phyloP scores from a whole-genome alignment of 2,329 filamentous ascomycete species.

The Dactylonectria macrodidyma region DNA sequence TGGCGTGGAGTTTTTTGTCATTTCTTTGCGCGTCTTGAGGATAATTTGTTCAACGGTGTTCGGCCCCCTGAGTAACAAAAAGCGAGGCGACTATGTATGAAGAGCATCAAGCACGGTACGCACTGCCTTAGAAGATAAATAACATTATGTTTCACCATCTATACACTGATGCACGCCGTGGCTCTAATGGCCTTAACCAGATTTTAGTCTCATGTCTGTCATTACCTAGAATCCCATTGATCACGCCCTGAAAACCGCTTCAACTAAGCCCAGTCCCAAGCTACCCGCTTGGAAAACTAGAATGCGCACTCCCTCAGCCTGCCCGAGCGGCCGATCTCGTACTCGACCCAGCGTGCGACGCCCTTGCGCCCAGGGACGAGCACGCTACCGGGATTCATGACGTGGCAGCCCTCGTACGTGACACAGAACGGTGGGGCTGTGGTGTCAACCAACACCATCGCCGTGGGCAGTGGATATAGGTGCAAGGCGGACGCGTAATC shows the following conservation, averaged over 20 bases:
- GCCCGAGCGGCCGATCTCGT: conserved; percentile 77
- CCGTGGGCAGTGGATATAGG: conserved; percentile 90
- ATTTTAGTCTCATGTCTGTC: conserved; percentile 16
- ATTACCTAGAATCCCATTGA: conserved; percentile 14
- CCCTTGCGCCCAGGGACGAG: conserved; percentile 78
- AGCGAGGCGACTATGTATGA: neutral
- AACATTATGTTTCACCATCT: neutral
- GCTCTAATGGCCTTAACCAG: conserved; percentile 1
- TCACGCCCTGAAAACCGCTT: conserved; percentile 26
- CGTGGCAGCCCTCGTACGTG: conserved; percentile 95
- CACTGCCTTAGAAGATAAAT: neutral
- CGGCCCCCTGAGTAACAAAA: neutral
- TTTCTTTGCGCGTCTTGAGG: neutral
- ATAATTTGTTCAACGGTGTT: neutral
- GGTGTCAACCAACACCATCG: conserved; percentile 85
- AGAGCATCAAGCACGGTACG: neutral
- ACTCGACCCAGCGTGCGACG: conserved; percentile 89
- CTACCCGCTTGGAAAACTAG: conserved; percentile 47
- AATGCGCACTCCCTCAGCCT: conserved; percentile 75
- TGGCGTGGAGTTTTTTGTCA: conserved; percentile 22
- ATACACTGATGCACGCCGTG: neutral
- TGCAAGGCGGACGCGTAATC: conserved; percentile 84
- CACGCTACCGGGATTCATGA: conserved; percentile 90
- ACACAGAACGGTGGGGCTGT: conserved; percentile 87
- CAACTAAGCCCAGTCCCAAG: neutral